Evolutionary conservation across 1,284 basidiomycete genomes (phyloP).

Genomic region (Malassezia vespertilionis): DNA sequence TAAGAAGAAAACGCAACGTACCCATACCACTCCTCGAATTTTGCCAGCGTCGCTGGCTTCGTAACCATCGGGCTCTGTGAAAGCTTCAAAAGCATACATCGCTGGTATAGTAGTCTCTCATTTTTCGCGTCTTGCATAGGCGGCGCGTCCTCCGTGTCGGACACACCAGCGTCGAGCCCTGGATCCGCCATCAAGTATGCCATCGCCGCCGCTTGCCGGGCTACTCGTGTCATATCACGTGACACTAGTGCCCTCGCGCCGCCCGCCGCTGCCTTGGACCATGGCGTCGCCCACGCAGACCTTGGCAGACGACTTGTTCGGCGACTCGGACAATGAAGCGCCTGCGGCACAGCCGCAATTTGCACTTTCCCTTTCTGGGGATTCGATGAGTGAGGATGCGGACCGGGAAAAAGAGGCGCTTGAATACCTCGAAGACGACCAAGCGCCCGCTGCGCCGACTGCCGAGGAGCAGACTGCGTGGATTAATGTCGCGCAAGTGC

Average conservation of each 20-base stretch:
- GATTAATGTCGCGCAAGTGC: slow-evolving; percentile 28
- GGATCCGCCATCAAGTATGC: too few species aligned
- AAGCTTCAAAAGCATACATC: slow-evolving; percentile 53
- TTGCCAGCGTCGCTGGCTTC: slow-evolving; percentile 50
- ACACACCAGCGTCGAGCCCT: not conserved
- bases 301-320: slow-evolving; percentile 23
- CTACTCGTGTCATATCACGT: not conserved
- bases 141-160: not conserved
- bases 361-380: too few species aligned
- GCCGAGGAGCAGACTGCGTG: slow-evolving; percentile 55
- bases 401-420: slow-evolving; percentile 21
- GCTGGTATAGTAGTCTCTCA: not conserved
- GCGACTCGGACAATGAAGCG: slow-evolving; percentile 21
- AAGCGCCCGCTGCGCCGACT: slow-evolving; percentile 51
- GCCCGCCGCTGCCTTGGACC: slow-evolving; percentile 1
- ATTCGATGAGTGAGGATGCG: slow-evolving; percentile 19
- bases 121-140: not conserved
- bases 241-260: too few species aligned
- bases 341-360: slow-evolving; percentile 2
- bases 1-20: slow-evolving; percentile 8
- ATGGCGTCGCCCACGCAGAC: not conserved
- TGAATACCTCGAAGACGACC: slow-evolving; percentile 33
- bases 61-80: slow-evolving; percentile 63
- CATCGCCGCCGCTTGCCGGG: not conserved
- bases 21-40: slow-evolving; percentile 15